These are phyloP conservation scores for Byssochlamys sp. DNA, from an alignment of 2,329 filamentous ascomycete species.

Conservation along the genomic window DNA sequence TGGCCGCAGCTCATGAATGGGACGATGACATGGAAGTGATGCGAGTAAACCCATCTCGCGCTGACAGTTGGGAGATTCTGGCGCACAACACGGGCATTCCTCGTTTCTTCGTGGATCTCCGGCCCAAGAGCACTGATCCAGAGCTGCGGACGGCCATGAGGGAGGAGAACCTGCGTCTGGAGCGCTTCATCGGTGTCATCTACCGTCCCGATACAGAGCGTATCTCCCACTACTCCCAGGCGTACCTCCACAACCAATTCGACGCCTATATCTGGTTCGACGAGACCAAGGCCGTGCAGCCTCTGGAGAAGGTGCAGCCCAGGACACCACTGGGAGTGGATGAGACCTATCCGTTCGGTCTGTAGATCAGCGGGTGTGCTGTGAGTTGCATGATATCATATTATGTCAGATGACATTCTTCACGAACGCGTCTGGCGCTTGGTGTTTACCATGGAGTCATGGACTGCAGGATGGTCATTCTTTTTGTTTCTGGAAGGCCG, in stretches of 20 bases:
- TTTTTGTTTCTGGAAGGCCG: background rate
- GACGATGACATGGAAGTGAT: constrained; percentile 44
- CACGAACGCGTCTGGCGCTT: background rate
- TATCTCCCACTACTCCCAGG: constrained; percentile 41
- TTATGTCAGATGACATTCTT: background rate
- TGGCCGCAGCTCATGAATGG: constrained; percentile 44
- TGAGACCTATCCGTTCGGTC: constrained; percentile 46
- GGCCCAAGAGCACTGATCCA: constrained; percentile 26
- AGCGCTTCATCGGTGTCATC: constrained; percentile 47
- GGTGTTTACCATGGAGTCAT: background rate
- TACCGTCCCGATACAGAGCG: constrained; percentile 43
- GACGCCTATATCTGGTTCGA: constrained; percentile 46
- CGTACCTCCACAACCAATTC: constrained; percentile 40
- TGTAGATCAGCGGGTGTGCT: constrained; percentile 19
- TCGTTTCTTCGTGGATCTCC: constrained; percentile 40
- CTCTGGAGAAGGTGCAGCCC: constrained; percentile 40
- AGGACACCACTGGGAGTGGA: constrained; percentile 32
- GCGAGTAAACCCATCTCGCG: constrained; percentile 37
- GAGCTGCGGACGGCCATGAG: constrained; percentile 28
- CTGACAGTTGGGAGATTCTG: constrained; percentile 42
- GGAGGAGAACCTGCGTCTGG: constrained; percentile 27
- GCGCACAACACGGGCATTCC: constrained; percentile 39
- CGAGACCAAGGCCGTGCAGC: constrained; percentile 34
- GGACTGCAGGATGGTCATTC: background rate
- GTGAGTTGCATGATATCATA: background rate